Percentiles rank a stretch among this genome's conserved stretches.
Conservation (phyloP, 352 stramenopile species). For the Phytopythium litorale region DNA sequence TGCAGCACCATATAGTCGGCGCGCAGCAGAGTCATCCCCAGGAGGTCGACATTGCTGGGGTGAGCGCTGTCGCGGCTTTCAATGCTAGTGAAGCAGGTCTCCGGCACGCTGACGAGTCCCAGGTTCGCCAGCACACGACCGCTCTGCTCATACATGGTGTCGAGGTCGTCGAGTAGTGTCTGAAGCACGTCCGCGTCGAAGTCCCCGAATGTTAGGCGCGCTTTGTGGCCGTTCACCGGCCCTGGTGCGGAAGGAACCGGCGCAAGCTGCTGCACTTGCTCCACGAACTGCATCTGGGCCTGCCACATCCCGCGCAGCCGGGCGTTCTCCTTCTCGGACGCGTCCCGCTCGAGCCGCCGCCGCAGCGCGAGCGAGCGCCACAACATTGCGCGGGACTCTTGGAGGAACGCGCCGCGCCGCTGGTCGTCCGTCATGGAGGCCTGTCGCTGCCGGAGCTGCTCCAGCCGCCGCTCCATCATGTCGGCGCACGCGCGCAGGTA, state of each 20-base stretch:
- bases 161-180: background rate
- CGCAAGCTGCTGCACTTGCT: background rate
- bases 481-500: slow-evolving; percentile 4
- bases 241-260: background rate
- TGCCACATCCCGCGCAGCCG: background rate
- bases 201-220: background rate
- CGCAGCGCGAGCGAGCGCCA: background rate
- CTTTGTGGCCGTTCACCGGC: background rate
- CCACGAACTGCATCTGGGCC: background rate
- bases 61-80: background rate
- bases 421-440: background rate
- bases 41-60: background rate
- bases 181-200: background rate
- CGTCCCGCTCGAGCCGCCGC: background rate
- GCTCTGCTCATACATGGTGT: slow-evolving; percentile 1
- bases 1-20: background rate
- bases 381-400: background rate
- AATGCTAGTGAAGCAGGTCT: background rate
- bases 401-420: background rate
- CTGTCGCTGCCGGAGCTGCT: background rate
- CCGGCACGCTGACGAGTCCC: background rate
- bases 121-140: background rate
- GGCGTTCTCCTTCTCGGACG: background rate
- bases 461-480: background rate
- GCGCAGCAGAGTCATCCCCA: background rate